Evolutionary conservation across 306 rosid genomes (phyloP).

Genomic region (Abrus precatorius): DNA sequence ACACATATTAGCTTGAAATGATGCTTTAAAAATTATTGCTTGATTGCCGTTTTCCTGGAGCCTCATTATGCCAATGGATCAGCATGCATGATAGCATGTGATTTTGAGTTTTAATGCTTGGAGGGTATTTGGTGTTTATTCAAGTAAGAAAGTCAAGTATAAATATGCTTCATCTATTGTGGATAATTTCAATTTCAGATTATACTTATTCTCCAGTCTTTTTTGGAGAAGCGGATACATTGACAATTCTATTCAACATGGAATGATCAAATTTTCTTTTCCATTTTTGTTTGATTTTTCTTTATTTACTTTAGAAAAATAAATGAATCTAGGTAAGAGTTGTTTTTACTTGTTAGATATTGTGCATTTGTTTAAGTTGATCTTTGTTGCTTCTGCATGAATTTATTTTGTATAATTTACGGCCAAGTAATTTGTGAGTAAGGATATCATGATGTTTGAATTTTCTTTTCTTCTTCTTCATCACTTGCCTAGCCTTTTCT

Average conservation of each 20-base stretch:
- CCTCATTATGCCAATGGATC: neutral
- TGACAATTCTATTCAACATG: neutral
- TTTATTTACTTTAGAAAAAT: neutral
- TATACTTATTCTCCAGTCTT: neutral
- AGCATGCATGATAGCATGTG: neutral
- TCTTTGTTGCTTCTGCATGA: conserved; percentile 5
- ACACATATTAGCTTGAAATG: neutral
- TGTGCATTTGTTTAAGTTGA: neutral
- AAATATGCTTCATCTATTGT: conserved; percentile 1
- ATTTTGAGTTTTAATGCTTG: too few relatives aligned
- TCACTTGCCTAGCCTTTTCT: neutral
- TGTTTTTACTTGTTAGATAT: neutral
- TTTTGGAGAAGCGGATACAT: neutral
- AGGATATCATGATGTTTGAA: neutral
- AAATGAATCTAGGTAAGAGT: conserved; percentile 4
- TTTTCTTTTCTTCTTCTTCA: neutral
- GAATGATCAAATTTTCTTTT: neutral
- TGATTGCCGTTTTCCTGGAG: neutral
- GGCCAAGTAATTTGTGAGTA: neutral
- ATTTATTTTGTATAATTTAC: neutral
- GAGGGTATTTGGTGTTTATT: neutral
- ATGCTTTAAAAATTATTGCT: neutral
- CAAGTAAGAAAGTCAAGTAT: neutral
- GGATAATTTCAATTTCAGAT: neutral
- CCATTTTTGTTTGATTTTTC: neutral